Base-by-base conservation (phyloP, 208 protist species). In the Trypanosoma rangeli region DNA sequence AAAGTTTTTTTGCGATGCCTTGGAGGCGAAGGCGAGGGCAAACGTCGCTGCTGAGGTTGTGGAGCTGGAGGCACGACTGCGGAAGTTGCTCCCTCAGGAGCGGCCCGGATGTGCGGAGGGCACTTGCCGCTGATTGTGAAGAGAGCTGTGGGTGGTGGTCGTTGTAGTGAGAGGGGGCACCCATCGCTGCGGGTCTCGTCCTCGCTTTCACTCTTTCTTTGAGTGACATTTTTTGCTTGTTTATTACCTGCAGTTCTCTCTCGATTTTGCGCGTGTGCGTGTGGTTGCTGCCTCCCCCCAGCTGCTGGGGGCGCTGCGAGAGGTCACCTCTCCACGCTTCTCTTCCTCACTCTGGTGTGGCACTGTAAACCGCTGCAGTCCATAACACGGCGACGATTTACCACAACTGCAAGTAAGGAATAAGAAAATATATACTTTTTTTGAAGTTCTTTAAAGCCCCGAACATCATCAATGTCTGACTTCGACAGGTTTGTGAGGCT, bases 401-500 rank as follows among this genome's bases (percentile, higher is more conserved):
- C 9, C 22, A 56, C 20, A 54, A 53, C 26, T 22, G 3, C 15
- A 65, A 52, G 12, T 54, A 60, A 26, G 49, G 16, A 22, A 49
- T 33, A 18, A 56, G 10, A 7, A 56, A 28, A 7, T 18, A 33
- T 56, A 12, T 56, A 3, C 31, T 29, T 29, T 56, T 4, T 29
- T 56, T 56, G 10, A n/a, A n/a, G n/a, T n/a, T n/a, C n/a, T 54
- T 24, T n/a, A 26, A 31, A 56, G 52, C 26, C 16, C 16, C n/a
- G 16, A 18, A 53, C 1, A 22, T 20, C 31, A 85, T 35, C 58
- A n/a, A 92, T 92, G 86, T 81, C 82, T 76, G 79, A 86, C 65
- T 80, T 94, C 53, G 80, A 94, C 13, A 88, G 86, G 73, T 78
- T 93, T 53, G 87, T 94, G 59, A 90, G 87, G 74, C 87, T 97